Evolutionary conservation across 208 protist species (phyloP).

Genomic region (Acanthamoeba culbertsoni): DNA sequence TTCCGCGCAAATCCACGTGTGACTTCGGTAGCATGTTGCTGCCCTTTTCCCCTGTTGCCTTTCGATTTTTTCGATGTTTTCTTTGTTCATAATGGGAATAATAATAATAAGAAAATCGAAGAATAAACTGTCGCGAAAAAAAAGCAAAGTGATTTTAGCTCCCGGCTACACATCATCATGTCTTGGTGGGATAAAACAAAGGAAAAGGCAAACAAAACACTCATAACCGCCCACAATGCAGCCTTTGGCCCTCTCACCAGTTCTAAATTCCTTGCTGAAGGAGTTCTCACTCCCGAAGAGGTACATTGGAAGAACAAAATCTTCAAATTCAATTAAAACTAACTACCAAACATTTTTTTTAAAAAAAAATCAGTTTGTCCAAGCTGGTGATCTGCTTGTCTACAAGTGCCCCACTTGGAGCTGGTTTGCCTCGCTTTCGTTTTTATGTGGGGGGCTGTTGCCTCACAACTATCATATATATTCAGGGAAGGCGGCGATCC

Average conservation of each 20-base stretch:
- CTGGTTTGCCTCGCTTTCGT: conserved; percentile 77
- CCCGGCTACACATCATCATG: no score
- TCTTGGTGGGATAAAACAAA: conserved; percentile 32
- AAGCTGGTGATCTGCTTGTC: conserved; percentile 93
- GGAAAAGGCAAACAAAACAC: conserved; percentile 67
- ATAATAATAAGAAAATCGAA: background rate
- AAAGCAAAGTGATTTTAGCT: no score
- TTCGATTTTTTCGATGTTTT: background rate
- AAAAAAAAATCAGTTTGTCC: conserved; percentile 87
- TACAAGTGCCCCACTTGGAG: conserved; percentile 95
- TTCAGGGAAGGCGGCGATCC: conserved; percentile 82
- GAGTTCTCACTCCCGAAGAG: conserved; percentile 83
- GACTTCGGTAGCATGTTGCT: no score
- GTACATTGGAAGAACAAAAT: conserved; percentile 59
- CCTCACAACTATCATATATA: background rate
- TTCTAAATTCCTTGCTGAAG: conserved; percentile 82
- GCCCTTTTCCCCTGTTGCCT: no score
- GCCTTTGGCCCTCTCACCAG: conserved; percentile 75
- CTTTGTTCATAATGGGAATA: background rate
- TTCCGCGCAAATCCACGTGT: no score
- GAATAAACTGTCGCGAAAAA: background rate
- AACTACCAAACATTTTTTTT: background rate
- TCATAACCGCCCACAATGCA: conserved; percentile 65
- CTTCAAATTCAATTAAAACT: background rate
- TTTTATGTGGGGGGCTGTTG: background rate